These are phyloP conservation scores for Mycogone perniciosa DNA, from an alignment of 2,329 filamentous ascomycete species.

Conservation along the genomic window DNA sequence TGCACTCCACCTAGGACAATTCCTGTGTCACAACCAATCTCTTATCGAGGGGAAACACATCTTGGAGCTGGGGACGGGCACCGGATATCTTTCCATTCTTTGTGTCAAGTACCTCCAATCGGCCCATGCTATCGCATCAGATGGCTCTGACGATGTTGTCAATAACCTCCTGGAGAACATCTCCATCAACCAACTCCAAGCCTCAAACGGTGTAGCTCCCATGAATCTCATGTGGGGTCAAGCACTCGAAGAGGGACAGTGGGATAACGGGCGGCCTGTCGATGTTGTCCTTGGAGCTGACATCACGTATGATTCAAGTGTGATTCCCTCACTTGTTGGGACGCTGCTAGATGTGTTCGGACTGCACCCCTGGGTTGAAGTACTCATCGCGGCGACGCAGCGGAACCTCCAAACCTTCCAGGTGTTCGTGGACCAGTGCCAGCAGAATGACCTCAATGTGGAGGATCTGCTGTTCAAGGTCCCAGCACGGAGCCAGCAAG, in stretches of 20 bases:
- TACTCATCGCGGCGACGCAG: conserved; percentile 65
- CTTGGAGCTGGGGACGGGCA: conserved; percentile 70
- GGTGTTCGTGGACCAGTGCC: conserved; percentile 55
- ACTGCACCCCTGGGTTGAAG: conserved; percentile 47
- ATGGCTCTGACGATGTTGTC: conserved; percentile 68
- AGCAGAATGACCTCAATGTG: conserved; percentile 38
- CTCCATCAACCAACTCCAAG: conserved; percentile 59
- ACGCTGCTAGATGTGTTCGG: conserved; percentile 58
- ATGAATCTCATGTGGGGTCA: conserved; percentile 61
- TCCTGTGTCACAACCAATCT: conserved; percentile 45
- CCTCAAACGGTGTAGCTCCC: conserved; percentile 36
- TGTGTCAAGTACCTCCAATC: conserved; percentile 62
- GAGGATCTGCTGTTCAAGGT: conserved; percentile 38
- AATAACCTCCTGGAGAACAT: conserved; percentile 61
- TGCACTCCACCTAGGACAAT: conserved; percentile 65
- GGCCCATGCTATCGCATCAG: conserved; percentile 58
- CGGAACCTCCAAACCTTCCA: conserved; percentile 64
- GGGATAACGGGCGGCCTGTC: conserved; percentile 41
- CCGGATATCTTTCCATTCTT: conserved; percentile 67
- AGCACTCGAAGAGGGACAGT: conserved; percentile 48
- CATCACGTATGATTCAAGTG: conserved; percentile 65
- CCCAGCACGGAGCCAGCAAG: conserved; percentile 36
- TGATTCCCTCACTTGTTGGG: conserved; percentile 56
- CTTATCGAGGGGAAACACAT: conserved; percentile 50
- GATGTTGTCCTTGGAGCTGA: conserved; percentile 71